Percentiles rank a stretch among this genome's conserved stretches.
Conservation (phyloP, 2,329 filamentous ascomycete species). For the Colletotrichum magnum region DNA sequence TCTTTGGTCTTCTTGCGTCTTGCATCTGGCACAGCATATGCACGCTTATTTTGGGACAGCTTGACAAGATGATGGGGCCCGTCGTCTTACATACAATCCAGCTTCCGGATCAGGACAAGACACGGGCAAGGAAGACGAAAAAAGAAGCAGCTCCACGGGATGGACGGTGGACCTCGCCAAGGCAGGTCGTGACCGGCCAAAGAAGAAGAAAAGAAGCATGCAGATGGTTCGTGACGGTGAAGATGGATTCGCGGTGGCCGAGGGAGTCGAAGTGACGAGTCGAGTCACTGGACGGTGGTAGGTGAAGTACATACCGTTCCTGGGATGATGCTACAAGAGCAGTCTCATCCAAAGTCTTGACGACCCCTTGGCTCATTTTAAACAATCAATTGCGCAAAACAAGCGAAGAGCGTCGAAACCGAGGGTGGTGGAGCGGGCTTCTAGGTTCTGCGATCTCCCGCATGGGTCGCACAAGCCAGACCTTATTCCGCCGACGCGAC, state of each 20-base stretch:
- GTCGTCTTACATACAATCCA: background rate
- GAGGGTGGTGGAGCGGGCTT: background rate
- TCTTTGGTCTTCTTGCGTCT: background rate
- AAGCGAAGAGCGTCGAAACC: slow-evolving; percentile 32
- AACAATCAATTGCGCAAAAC: slow-evolving; percentile 21
- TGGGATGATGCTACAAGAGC: slow-evolving; percentile 38
- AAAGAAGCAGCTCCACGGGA: background rate
- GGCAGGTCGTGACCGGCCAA: background rate
- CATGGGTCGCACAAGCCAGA: slow-evolving; percentile 41
- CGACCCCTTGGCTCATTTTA: slow-evolving; percentile 33
- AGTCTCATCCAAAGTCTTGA: slow-evolving; percentile 31
- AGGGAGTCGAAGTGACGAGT: slow-evolving; percentile 15
- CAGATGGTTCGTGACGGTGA: background rate
- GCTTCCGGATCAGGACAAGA: background rate
- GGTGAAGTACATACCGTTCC: slow-evolving; percentile 23
- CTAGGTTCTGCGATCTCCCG: slow-evolving; percentile 23
- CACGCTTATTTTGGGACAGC: background rate
- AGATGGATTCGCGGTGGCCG: slow-evolving; percentile 13
- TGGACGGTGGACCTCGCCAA: background rate
- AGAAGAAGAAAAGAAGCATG: too few species aligned
- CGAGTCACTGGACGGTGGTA: background rate
- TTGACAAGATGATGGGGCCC: background rate
- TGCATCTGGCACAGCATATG: background rate
- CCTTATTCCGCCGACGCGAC: slow-evolving; percentile 35
- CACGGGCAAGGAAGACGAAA: background rate